Base-by-base conservation (phyloP, 148 eudicot species). In the Chenopodium quinoa region DNA sequence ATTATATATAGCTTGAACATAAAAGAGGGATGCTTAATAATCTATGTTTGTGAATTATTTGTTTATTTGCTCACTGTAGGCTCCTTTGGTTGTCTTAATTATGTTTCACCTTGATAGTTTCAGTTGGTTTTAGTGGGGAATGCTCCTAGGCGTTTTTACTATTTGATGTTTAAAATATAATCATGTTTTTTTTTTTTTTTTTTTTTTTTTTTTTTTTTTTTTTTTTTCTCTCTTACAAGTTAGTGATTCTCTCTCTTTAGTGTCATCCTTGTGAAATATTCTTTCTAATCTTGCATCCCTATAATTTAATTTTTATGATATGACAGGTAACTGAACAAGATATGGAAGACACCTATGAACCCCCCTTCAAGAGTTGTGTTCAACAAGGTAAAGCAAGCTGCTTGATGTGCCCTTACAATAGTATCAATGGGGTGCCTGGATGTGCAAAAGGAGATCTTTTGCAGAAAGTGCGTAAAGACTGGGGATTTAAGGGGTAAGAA, bases 361-460 rank as follows among this genome's bases (percentile, higher is more conserved):
- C 93, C 46, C 98, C 99, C 75, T 97, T 97, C 84, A 88, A 78
- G 80, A 92, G 92, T 76, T 97, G 99, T 80, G 85, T 97, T 72
- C 86, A 91, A 81, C 85, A 90, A 81, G 99, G 97, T 75, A 92
- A 90, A 85, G 99, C 99, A 54, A 97, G 98, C 86, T 97, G 99
- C 86, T 88, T 97, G 82, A 97, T 97, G 99, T 97, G 99, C 75
- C 90, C 97, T 48, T 97, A 97, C 89, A 97, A 97, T 86, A 81
- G 90, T n/a, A 88, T 97, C 58, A 90, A 97, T 74, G 99, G 99
- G 2, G 72, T 97, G 77, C 99, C 99, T 34, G 97, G 92, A 13
- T 97, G 99, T 84, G 94, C 97, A 52, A 77, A 75, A 20, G 75
- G 84, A 48, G 91, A 92, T 80, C 94, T 97, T 74, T 86, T 97